phyloP scores from a whole-genome alignment of 2,329 filamentous ascomycete species.

The Dothistroma pini region DNA sequence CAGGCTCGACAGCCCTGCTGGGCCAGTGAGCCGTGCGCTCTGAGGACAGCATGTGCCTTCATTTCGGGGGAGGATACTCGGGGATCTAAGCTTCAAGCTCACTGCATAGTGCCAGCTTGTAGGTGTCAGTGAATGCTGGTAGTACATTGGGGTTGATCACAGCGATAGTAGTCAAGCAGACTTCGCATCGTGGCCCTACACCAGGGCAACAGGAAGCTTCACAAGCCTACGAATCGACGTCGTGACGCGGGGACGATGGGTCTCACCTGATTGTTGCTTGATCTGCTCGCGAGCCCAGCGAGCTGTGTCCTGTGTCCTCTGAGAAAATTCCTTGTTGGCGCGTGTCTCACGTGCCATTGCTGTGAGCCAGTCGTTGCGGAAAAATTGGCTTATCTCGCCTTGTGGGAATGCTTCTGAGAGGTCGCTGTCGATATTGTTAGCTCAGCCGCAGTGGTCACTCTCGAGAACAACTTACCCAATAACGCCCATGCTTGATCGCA shows the following conservation, averaged over 20 bases:
- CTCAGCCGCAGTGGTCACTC: background rate
- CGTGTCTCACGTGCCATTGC: conserved; percentile 88
- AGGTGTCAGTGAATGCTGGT: conserved; percentile 8
- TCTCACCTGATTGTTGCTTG: conserved; percentile 67
- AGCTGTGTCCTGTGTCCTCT: conserved; percentile 87
- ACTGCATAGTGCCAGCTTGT: conserved; percentile 4
- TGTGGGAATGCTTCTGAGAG: conserved; percentile 90
- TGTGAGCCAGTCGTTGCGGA: conserved; percentile 88
- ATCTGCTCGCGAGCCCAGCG: conserved; percentile 97
- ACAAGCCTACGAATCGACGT: conserved; percentile 1
- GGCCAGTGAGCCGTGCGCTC: background rate
- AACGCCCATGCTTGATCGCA: conserved; percentile 94
- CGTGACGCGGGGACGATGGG: background rate
- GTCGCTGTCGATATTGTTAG: conserved; percentile 57
- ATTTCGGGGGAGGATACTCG: background rate
- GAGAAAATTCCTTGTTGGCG: conserved; percentile 78
- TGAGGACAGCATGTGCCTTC: background rate
- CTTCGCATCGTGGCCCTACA: background rate
- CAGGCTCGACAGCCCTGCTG: background rate
- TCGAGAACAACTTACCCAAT: conserved; percentile 70
- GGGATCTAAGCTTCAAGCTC: conserved; percentile 2
- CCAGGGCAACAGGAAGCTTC: background rate
- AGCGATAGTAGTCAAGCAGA: background rate
- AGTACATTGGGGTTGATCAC: conserved; percentile 1
- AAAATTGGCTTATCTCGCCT: conserved; percentile 77